Base-by-base conservation (phyloP, 495 filamentous ascomycete species). In the Talaromyces thailandensis region DNA sequence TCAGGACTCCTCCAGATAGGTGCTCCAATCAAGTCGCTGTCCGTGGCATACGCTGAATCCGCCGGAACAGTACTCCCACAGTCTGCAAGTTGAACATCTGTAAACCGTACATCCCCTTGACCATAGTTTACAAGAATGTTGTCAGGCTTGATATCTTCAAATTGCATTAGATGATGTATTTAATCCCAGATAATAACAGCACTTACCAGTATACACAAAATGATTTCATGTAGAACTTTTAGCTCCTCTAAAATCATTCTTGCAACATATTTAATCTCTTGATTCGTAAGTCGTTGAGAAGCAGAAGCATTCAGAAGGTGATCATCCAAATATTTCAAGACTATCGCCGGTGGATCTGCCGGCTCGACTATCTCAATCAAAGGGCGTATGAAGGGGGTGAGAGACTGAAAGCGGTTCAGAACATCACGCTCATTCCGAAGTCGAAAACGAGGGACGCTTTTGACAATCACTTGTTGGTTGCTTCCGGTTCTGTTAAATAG, bases 51-150 rank as follows among this genome's bases (percentile, higher is more conserved):
- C 12, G 60, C 60, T 18, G 72, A 76, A 35, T 76, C 65, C 37
- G 66, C 55, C 58, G 61, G 67, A 56, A 74, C 68, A n/a, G n/a
- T n/a, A n/a, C n/a, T n/a, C 55, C 70, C 74, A 58, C 64, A 75
- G 53, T 78, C 76, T 55, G 72, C 73, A 23, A 77, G 67, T 61
- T 79, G 66, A 45, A 76, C 69, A 48, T 75, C 71, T 23, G 63
- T 71, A 61, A 78, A 78, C 14, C 73, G 73, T 37, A 64, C 62
- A 55, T 66, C 67, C 16, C 62, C 62, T 9, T 67, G 50, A 55
- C 69, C 66, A 66, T 74, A 69, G 61, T 79, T 78, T 16, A 78
- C 71, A 37, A 80, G 67, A 11, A 80, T 65, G 62, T 79, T 78
- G 61, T 71, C 66, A 14, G 71, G 67, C 63, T 79, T 78, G 50